These are phyloP conservation scores for Glaciozyma antarctica DNA, from an alignment of 768 basidiomycete species.

Conservation along the genomic window DNA sequence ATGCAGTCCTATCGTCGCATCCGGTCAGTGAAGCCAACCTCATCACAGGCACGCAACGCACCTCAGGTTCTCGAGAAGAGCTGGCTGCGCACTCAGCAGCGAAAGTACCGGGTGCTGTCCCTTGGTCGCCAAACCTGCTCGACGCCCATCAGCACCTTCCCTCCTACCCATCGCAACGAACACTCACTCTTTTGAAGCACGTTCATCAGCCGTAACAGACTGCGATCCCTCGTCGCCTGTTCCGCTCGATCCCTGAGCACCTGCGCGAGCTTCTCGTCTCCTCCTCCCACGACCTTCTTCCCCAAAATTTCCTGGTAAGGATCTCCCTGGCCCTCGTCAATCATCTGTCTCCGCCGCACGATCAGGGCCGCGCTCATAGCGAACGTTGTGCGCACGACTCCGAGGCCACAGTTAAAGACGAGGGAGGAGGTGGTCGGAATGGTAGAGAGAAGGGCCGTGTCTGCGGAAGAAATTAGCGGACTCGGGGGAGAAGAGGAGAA, in stretches of 20 bases:
- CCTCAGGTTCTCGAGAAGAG: slow-evolving; percentile 59
- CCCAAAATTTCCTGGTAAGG: slow-evolving; percentile 50
- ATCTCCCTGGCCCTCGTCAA: slow-evolving; percentile 58
- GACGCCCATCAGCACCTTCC: background rate
- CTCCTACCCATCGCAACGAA: background rate
- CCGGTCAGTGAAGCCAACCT: background rate
- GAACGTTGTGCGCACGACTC: slow-evolving; percentile 81
- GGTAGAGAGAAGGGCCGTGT: slow-evolving; percentile 53
- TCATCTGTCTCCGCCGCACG: slow-evolving; percentile 65
- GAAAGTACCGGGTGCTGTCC: slow-evolving; percentile 47
- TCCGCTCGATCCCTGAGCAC: slow-evolving; percentile 39
- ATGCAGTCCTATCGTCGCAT: slow-evolving; percentile 54
- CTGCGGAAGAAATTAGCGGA: no score
- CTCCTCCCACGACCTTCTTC: background rate
- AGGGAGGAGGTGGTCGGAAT: slow-evolving; percentile 69
- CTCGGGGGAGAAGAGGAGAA: no score
- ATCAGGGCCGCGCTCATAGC: slow-evolving; percentile 92
- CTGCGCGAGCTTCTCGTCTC: slow-evolving; percentile 29
- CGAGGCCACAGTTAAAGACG: slow-evolving; percentile 95
- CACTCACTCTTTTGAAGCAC: slow-evolving; percentile 43
- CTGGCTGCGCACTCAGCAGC: slow-evolving; percentile 67
- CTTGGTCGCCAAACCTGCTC: slow-evolving; percentile 12
- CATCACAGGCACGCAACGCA: background rate
- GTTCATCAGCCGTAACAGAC: slow-evolving; percentile 40
- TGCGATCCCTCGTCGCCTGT: slow-evolving; percentile 37